Conservation (phyloP, 1,284 basidiomycete species). For the Ustilago curta region DNA sequence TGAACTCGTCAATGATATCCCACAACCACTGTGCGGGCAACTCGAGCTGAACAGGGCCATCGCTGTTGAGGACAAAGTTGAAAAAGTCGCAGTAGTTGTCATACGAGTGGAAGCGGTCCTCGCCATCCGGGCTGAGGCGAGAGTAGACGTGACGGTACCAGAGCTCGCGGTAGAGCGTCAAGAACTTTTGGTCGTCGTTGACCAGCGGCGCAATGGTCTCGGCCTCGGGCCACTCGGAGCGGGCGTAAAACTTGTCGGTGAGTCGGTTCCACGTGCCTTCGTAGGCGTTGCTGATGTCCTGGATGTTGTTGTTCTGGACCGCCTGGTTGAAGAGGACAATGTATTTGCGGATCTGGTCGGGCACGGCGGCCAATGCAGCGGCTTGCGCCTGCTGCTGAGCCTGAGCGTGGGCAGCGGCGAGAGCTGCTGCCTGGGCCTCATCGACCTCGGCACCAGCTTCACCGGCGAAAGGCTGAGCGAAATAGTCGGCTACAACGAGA, state of each 20-base stretch:
- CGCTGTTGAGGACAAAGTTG: constrained; percentile 91
- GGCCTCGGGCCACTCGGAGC: constrained; percentile 96
- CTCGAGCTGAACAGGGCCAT: constrained; percentile 89
- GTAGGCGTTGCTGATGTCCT: constrained; percentile 88
- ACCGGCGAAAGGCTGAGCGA: constrained; percentile 20
- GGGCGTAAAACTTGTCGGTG: constrained; percentile 93
- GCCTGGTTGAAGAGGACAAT: constrained; percentile 67
- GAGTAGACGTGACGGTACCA: constrained; percentile 95
- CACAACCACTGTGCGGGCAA: constrained; percentile 98
- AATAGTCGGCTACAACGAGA: constrained; percentile 53
- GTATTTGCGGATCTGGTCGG: constrained; percentile 68
- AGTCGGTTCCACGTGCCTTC: constrained; percentile 96
- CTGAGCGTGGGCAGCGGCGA: constrained; percentile 59
- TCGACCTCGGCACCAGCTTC: constrained; percentile 44
- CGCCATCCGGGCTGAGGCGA: constrained; percentile 90
- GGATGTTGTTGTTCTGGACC: constrained; percentile 62
- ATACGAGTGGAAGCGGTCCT: constrained; percentile 97
- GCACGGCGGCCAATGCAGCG: constrained; percentile 64
- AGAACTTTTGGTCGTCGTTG: constrained; percentile 73
- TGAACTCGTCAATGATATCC: constrained; percentile 99
- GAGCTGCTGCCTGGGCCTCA: constrained; percentile 51
- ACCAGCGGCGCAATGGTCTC: constrained; percentile 94
- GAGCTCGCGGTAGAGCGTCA: constrained; percentile 94
- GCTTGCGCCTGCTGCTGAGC: constrained; percentile 60
- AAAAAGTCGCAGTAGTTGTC: constrained; percentile 98